Evolutionary conservation across 2,329 filamentous ascomycete genomes (phyloP).

Genomic region (Graphiopsis chlorocephala): DNA sequence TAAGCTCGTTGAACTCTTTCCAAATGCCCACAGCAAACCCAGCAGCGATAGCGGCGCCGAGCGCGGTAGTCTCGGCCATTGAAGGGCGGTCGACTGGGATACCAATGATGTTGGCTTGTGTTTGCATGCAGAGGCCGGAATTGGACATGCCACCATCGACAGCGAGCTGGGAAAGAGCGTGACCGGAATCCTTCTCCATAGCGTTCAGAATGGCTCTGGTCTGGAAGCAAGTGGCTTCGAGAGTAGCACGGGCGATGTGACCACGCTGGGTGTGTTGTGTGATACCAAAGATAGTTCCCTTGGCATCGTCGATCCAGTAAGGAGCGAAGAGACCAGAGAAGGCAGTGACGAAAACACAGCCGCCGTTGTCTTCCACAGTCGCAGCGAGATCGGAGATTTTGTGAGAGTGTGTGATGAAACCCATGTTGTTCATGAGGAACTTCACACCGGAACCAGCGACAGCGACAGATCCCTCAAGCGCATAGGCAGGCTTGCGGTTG

Average conservation of each 20-base stretch:
- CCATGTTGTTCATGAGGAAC: constrained; percentile 53
- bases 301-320: constrained; percentile 92
- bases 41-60: constrained; percentile 81
- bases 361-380: constrained; percentile 71
- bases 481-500: constrained; percentile 59
- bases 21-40: constrained; percentile 76
- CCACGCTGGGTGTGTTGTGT: constrained; percentile 78
- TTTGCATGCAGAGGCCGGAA: constrained; percentile 84
- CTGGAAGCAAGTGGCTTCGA: constrained; percentile 86
- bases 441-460: constrained; percentile 66
- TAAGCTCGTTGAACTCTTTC: constrained; percentile 69
- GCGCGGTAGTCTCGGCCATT: constrained; percentile 83
- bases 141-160: constrained; percentile 86
- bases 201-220: constrained; percentile 86
- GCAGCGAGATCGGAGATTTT: constrained; percentile 65
- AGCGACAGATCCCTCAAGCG: constrained; percentile 76
- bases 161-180: constrained; percentile 67
- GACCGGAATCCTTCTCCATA: constrained; percentile 79
- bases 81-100: constrained; percentile 77
- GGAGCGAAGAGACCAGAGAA: constrained; percentile 89
- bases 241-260: constrained; percentile 79
- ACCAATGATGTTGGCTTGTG: constrained; percentile 79
- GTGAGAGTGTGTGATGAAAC: constrained; percentile 61
- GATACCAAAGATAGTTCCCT: constrained; percentile 83
- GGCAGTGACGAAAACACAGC: constrained; percentile 81